Percentiles rank a stretch among this genome's conserved stretches.
Evolutionary conservation across 2,329 filamentous ascomycete genomes (phyloP).

Genomic region (Neospermospora avenae): DNA sequence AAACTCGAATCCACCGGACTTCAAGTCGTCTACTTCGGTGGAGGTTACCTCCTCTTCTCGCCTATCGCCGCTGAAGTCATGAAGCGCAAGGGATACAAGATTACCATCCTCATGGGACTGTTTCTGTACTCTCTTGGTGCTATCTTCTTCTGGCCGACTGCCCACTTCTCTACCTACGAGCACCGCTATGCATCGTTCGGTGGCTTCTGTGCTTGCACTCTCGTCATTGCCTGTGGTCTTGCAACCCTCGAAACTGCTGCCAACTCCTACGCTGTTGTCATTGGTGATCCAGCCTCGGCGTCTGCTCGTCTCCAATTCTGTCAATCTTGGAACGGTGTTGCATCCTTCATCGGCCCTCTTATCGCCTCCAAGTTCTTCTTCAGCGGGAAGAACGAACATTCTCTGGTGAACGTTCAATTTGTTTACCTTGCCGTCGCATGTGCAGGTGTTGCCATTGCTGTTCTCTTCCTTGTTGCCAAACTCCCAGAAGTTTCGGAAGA

Average conservation of each 20-base stretch:
- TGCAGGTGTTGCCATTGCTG: slow-evolving; percentile 65
- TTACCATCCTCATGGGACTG: slow-evolving; percentile 73
- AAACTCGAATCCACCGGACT: slow-evolving; percentile 63
- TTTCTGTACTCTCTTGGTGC: slow-evolving; percentile 71
- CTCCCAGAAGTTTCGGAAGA: slow-evolving; percentile 57
- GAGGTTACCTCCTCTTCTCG: slow-evolving; percentile 64
- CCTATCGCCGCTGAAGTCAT: slow-evolving; percentile 69
- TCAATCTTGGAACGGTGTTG: slow-evolving; percentile 71
- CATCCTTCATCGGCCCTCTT: slow-evolving; percentile 70
- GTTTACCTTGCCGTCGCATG: slow-evolving; percentile 78
- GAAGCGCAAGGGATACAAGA: slow-evolving; percentile 71
- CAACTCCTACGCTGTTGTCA: slow-evolving; percentile 69
- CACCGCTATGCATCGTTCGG: slow-evolving; percentile 62
- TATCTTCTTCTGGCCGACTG: slow-evolving; percentile 79
- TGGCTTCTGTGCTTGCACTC: slow-evolving; percentile 71
- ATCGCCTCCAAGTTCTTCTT: slow-evolving; percentile 78
- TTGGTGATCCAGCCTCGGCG: slow-evolving; percentile 68
- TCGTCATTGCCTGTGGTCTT: slow-evolving; percentile 74
- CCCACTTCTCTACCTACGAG: slow-evolving; percentile 60
- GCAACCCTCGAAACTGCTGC: slow-evolving; percentile 76
- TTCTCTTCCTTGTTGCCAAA: slow-evolving; percentile 65
- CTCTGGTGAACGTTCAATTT: slow-evolving; percentile 79
- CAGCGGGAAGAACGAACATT: slow-evolving; percentile 49
- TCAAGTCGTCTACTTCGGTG: slow-evolving; percentile 69
- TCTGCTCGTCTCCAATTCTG: slow-evolving; percentile 73